A percentile compares a stretch with the other conserved stretches of the same genome.
Conservation (phyloP, 208 protist genomes). For the Leishmania lainsoni region DNA sequence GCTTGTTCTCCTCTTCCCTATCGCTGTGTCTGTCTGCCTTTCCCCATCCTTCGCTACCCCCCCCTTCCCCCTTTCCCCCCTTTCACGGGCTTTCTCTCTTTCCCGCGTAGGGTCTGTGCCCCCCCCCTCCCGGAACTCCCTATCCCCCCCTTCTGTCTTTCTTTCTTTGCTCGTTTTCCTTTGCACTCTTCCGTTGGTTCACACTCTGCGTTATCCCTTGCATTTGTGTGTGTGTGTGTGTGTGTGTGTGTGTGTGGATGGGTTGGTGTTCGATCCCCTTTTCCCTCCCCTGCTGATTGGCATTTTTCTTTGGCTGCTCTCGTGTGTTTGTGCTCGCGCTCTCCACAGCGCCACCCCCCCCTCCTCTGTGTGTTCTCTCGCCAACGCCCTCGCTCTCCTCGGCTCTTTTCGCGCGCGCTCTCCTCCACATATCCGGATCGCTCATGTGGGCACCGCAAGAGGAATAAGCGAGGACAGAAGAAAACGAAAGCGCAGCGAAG, state of each 20-base stretch:
- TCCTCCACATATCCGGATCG: not conserved
- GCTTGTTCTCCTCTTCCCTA: not conserved
- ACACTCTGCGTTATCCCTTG: not conserved
- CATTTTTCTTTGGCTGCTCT: too few relatives aligned
- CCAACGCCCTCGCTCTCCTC: not conserved
- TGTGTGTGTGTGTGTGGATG: constrained; percentile 1
- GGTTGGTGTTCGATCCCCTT: not conserved
- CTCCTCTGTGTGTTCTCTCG: not conserved
- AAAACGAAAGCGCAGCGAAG: not conserved
- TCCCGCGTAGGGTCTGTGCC: too few relatives aligned
- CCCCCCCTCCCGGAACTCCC: not conserved
- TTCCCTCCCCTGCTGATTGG: too few relatives aligned
- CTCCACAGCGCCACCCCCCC: not conserved
- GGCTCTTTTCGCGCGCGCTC: not conserved
- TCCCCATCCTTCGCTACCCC: not conserved
- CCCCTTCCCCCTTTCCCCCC: not conserved
- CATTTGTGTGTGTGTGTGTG: not conserved
- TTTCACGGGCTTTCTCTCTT: too few relatives aligned
- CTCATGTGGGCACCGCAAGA: not conserved
- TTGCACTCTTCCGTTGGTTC: not conserved
- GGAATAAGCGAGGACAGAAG: not conserved
- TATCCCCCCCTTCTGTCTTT: not conserved
- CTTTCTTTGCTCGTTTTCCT: constrained; percentile 7
- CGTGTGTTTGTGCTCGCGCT: not conserved
- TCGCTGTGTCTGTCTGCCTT: not conserved